Evolutionary conservation across 2,329 filamentous ascomycete species (phyloP).

Genomic region (Aspergillus pseudoviridinutans): DNA sequence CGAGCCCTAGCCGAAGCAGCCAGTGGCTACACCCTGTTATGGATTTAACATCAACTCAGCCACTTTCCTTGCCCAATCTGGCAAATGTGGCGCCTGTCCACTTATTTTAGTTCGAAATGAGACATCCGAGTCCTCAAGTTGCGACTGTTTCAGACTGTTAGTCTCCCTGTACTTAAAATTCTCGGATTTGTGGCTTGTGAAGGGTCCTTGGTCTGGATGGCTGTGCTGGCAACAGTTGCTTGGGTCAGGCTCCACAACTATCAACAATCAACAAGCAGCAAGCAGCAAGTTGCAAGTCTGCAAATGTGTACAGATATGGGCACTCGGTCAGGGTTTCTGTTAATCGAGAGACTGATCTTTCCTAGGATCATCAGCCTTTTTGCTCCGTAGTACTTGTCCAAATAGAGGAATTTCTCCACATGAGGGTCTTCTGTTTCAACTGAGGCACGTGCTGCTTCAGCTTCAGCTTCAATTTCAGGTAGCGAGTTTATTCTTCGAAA

Average conservation of each 20-base stretch:
- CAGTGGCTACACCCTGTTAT: not conserved
- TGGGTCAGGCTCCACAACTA: not conserved
- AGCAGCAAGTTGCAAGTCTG: no score
- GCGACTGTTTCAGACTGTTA: not conserved
- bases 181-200: not conserved
- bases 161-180: not conserved
- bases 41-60: not conserved
- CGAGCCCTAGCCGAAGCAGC: not conserved
- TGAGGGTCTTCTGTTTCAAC: no score
- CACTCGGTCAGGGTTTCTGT: not conserved
- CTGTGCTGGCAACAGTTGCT: not conserved
- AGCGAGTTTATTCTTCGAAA: no score
- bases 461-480: not conserved
- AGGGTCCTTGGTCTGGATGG: not conserved
- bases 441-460: not conserved
- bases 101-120: not conserved
- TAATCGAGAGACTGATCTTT: not conserved
- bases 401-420: not conserved
- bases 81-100: not conserved
- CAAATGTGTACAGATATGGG: no score
- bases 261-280: not conserved
- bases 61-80: not conserved
- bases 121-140: not conserved
- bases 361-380: not conserved
- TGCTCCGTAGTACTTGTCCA: not conserved